phyloP scores from a whole-genome alignment of 192 early-diverging fungal genomes.

The Mycoemilia scoparia region DNA sequence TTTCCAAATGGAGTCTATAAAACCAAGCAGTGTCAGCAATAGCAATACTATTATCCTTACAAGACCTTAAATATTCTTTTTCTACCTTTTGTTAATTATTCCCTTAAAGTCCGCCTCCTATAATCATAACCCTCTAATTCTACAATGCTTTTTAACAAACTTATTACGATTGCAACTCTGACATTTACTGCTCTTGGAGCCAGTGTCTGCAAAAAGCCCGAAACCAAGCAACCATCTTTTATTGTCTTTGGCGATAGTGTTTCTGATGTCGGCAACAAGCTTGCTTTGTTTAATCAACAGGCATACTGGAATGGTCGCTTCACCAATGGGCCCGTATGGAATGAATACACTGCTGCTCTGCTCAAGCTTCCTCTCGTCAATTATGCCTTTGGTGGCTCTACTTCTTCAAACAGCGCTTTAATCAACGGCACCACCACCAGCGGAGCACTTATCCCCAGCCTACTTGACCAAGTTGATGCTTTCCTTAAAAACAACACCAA shows the following conservation, averaged over 20 bases:
- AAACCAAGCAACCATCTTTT: constrained; percentile 3
- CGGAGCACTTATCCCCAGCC: constrained; percentile 20
- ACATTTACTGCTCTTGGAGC: too few species aligned
- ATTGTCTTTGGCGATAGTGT: constrained; percentile 16
- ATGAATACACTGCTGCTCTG: constrained; percentile 15
- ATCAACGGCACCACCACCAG: constrained; percentile 6
- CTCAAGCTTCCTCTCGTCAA: constrained; percentile 7
- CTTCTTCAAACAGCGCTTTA: constrained; percentile 8
- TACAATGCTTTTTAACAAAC: too few species aligned
- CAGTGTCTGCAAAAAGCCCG: too few species aligned
- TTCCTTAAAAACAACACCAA: constrained; percentile 13
- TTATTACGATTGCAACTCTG: too few species aligned
- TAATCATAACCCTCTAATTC: too few species aligned
- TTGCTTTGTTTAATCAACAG: background rate
- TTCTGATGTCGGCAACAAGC: constrained; percentile 11
- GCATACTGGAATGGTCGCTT: constrained; percentile 18
- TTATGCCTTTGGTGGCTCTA: constrained; percentile 10
- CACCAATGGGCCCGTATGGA: constrained; percentile 11
- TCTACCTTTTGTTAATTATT: too few species aligned
- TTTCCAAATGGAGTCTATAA: too few species aligned
- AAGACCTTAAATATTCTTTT: too few species aligned
- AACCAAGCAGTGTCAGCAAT: too few species aligned
- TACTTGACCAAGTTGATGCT: constrained; percentile 11
- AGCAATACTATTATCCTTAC: too few species aligned
- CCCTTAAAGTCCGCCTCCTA: too few species aligned